These are phyloP conservation scores for Fusarium dimerum DNA, from an alignment of 2,329 filamentous ascomycete genomes.

Conservation along the genomic window DNA sequence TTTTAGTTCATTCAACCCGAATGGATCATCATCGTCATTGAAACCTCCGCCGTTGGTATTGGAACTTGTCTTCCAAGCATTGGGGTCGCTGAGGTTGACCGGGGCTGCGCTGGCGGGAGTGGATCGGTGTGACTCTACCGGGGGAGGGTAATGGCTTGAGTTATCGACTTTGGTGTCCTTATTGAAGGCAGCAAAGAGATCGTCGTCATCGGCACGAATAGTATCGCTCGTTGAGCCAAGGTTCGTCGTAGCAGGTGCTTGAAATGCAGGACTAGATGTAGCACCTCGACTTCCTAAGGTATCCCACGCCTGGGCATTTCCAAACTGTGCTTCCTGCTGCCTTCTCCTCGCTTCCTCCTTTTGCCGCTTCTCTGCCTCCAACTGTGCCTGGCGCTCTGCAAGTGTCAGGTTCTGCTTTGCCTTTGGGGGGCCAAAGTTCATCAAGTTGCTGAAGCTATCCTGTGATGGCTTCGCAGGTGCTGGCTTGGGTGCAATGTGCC, in stretches of 20 bases:
- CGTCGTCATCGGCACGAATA: slow-evolving; percentile 51
- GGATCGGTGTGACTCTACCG: slow-evolving; percentile 46
- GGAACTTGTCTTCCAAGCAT: slow-evolving; percentile 47
- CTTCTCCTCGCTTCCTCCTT: slow-evolving; percentile 75
- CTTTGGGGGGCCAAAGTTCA: slow-evolving; percentile 60
- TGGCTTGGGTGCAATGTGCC: slow-evolving; percentile 43
- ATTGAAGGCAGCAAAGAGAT: slow-evolving; percentile 68
- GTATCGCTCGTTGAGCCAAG: slow-evolving; percentile 8
- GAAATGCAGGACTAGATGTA: slow-evolving; percentile 37
- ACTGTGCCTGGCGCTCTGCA: slow-evolving; percentile 72
- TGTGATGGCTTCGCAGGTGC: slow-evolving; percentile 52
- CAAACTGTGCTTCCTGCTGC: slow-evolving; percentile 76
- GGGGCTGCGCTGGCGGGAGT: slow-evolving; percentile 45
- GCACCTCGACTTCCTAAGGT: slow-evolving; percentile 59
- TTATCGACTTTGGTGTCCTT: slow-evolving; percentile 68
- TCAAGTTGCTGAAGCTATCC: slow-evolving; percentile 78
- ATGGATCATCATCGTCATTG: slow-evolving; percentile 81
- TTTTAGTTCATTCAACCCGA: slow-evolving; percentile 72
- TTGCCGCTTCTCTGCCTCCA: slow-evolving; percentile 64
- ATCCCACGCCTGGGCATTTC: slow-evolving; percentile 76
- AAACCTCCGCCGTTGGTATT: slow-evolving; percentile 38
- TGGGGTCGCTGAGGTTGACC: slow-evolving; percentile 55
- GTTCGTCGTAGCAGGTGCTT: slow-evolving; percentile 18
- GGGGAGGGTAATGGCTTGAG: slow-evolving; percentile 61
- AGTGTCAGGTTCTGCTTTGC: slow-evolving; percentile 71